phyloP scores from a whole-genome alignment of 371 early-diverging fungal genomes.

The Haplosporangium sp. region DNA sequence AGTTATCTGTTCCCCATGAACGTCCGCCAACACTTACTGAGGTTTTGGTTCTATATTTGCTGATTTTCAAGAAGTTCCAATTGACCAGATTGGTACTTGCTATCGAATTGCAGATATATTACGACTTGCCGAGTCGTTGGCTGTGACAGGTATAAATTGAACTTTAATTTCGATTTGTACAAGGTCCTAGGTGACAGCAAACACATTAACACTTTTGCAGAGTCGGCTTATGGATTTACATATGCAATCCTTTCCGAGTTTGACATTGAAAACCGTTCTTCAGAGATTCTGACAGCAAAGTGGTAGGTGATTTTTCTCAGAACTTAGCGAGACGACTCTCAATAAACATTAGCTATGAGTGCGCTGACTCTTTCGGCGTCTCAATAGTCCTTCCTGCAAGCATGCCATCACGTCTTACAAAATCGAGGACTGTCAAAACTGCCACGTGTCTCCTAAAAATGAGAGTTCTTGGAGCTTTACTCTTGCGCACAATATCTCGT shows the following conservation, averaged over 20 bases:
- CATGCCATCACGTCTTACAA: constrained; percentile 27
- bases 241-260: constrained; percentile 33
- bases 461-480: constrained; percentile 33
- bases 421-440: constrained; percentile 29
- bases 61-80: neutral
- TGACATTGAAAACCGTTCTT: constrained; percentile 29
- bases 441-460: constrained; percentile 13
- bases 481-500: constrained; percentile 32
- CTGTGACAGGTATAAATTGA: constrained; percentile 1
- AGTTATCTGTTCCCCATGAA: neutral
- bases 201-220: neutral
- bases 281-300: constrained; percentile 35
- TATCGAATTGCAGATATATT: constrained; percentile 34
- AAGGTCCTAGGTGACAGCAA: neutral
- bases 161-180: no score
- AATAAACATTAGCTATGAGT: neutral
- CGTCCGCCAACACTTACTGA: neutral
- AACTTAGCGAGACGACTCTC: no score
- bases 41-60: constrained; percentile 4
- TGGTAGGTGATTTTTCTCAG: constrained; percentile 20
- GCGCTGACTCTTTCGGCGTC: neutral
- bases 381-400: constrained; percentile 28
- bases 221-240: constrained; percentile 25
- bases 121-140: constrained; percentile 2
- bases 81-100: constrained; percentile 20